Conservation (phyloP, 495 filamentous ascomycete species). For the Aspergillus mulundensis region DNA sequence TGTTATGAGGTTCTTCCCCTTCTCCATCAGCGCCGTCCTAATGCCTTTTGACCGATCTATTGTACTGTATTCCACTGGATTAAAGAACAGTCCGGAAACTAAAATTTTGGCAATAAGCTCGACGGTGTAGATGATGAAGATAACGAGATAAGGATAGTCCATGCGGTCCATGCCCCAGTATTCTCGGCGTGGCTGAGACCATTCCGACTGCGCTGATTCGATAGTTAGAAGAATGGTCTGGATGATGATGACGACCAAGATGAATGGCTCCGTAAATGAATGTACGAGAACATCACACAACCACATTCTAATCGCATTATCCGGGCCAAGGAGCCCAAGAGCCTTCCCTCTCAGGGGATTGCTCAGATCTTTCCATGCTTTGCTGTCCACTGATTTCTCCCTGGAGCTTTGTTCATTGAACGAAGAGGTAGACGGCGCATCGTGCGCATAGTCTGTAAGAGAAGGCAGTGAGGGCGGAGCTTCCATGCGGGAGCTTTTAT, state of each 20-base stretch:
- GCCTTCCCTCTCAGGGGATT: conserved; percentile 88
- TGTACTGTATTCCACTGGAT: conserved; percentile 80
- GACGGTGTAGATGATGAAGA: conserved; percentile 89
- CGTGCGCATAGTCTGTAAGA: conserved; percentile 50
- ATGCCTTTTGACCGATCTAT: conserved; percentile 68
- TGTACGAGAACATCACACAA: conserved; percentile 88
- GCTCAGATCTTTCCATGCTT: conserved; percentile 45
- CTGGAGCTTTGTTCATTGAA: conserved; percentile 24
- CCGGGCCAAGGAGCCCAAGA: conserved; percentile 77
- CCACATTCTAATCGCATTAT: conserved; percentile 66
- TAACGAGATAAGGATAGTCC: conserved; percentile 73
- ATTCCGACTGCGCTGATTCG: conserved; percentile 69
- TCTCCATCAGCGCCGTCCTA: conserved; percentile 66
- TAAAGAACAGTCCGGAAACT: conserved; percentile 88
- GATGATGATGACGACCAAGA: conserved; percentile 80
- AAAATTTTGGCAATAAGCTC: conserved; percentile 78
- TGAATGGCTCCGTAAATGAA: conserved; percentile 79
- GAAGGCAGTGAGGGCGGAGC: conserved; percentile 56
- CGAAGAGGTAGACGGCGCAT: conserved; percentile 44
- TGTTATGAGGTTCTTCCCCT: conserved; percentile 71
- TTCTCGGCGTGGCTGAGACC: conserved; percentile 41
- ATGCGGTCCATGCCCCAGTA: conserved; percentile 66
- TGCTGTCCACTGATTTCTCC: conserved; percentile 43
- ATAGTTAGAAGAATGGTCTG: conserved; percentile 85
- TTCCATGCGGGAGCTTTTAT: conserved; percentile 48